Base-by-base conservation (phyloP, 495 filamentous ascomycete genomes). In the Talaromyces adpressus region DNA sequence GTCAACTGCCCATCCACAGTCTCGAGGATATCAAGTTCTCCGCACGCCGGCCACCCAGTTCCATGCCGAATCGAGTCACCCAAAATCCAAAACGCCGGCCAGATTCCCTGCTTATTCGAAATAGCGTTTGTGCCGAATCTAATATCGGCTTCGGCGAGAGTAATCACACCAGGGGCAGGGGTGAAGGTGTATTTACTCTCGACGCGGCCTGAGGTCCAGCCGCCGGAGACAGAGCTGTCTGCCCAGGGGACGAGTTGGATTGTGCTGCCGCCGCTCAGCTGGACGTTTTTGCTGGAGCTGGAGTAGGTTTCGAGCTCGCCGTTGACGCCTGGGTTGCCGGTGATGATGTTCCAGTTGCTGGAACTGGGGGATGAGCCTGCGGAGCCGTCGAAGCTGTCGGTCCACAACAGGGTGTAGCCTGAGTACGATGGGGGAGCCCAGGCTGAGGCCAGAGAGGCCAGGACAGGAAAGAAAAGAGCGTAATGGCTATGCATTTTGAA, bases 181-280 rank as follows among this genome's bases (percentile, higher is more conserved):
- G 60, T 62, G 60, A 62, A 62, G 41, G 41, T 41, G 25, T 62
- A 62, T 22, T 52, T 53, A 29, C 60, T 62, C 60, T 62, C 60
- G 45, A 62, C 45, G 18, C 60, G 39, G 45, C 60, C 60, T 39
- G 60, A 62, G 51, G 60, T 62, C 60, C 60, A 62, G n/a, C 60
- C 60, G 45, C 60, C 60, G n/a, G 60, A 62, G n/a, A 62, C 60
- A 36, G 60, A 32, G 16, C 45, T 52, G 60, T 62, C 60, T 51
- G 45, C 45, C 60, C 60, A 62, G 27, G 60, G 60, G 6, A 62
- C 60, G 12, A 62, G 45, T 30, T 62, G 60, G 14, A 62, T 47
- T 14, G 60, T 62, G 60, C 18, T 62, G 23, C 60, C 60, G n/a
- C 60, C 60, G 45, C 60, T 62, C 16, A 62, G 47, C 41, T 62